Percentiles rank a stretch among this genome's conserved stretches.
These are phyloP conservation scores for Artemisia argyi DNA, from an alignment of 129 eudicot genomes.

Conservation along the genomic window DNA sequence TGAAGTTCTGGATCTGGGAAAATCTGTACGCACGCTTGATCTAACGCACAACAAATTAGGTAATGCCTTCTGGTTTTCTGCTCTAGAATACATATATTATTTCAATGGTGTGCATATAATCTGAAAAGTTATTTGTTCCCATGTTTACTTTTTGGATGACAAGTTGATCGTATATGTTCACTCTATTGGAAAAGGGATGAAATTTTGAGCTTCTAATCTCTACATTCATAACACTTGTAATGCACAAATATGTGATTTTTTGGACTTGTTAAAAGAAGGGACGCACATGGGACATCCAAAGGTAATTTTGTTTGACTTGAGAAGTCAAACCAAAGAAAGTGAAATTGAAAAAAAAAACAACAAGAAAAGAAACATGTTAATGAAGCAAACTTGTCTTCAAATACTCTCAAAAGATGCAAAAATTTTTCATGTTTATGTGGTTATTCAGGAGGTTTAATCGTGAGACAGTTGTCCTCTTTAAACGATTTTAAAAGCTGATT, in stretches of 20 bases:
- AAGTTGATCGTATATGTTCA: background rate
- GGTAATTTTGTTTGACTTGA: background rate
- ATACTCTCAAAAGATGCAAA: background rate
- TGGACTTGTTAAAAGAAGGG: too few species aligned
- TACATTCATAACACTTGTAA: background rate
- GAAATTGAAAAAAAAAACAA: background rate
- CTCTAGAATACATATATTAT: slow-evolving; percentile 4
- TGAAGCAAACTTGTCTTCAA: background rate
- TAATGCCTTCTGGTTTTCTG: slow-evolving; percentile 18
- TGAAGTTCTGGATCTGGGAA: slow-evolving; percentile 73
- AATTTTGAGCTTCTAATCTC: background rate
- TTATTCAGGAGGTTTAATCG: background rate
- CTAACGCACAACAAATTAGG: slow-evolving; percentile 74
- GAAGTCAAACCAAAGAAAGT: background rate
- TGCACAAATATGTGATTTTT: too few species aligned
- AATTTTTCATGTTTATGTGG: background rate
- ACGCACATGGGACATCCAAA: background rate
- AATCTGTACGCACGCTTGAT: slow-evolving; percentile 75
- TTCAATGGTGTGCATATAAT: background rate
- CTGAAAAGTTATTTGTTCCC: too few species aligned
- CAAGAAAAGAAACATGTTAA: too few species aligned
- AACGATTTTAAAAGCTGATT: background rate
- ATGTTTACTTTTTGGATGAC: background rate
- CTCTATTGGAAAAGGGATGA: background rate
- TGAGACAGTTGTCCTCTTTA: background rate